These are phyloP conservation scores for Penicillium riverlandense DNA, from an alignment of 495 filamentous ascomycete genomes.

Conservation along the genomic window DNA sequence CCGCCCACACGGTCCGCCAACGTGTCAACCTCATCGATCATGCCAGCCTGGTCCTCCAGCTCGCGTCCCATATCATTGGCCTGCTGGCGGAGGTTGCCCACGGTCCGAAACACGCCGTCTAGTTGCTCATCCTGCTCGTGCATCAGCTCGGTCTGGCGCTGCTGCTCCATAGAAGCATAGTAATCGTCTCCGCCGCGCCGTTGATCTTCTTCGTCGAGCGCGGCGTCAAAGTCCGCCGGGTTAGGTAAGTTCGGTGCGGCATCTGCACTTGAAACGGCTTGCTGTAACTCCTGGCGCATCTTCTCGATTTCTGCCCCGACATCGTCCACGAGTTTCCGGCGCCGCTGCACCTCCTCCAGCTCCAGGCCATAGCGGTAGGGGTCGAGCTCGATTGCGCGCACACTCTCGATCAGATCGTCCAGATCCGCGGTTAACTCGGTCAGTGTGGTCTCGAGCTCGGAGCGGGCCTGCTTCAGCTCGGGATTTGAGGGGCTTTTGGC, in stretches of 20 bases:
- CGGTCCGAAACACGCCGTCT: slow-evolving; percentile 86
- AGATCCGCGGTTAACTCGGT: slow-evolving; percentile 77
- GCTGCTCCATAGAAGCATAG: slow-evolving; percentile 83
- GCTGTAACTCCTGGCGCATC: slow-evolving; percentile 75
- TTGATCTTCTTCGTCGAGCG: slow-evolving; percentile 23
- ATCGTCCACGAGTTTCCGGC: slow-evolving; percentile 79
- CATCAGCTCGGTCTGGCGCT: slow-evolving; percentile 87
- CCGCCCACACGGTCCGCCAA: slow-evolving; percentile 82
- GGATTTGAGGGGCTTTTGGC: slow-evolving; percentile 63
- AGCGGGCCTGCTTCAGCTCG: slow-evolving; percentile 75
- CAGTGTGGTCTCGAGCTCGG: slow-evolving; percentile 74
- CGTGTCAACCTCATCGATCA: slow-evolving; percentile 73
- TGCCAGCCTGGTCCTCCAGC: slow-evolving; percentile 82
- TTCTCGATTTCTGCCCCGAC: slow-evolving; percentile 81
- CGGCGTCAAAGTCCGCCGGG: slow-evolving; percentile 59
- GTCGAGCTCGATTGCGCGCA: slow-evolving; percentile 81
- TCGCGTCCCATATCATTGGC: slow-evolving; percentile 93
- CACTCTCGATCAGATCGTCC: slow-evolving; percentile 79
- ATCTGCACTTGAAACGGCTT: slow-evolving; percentile 33
- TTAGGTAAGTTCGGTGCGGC: slow-evolving; percentile 49
- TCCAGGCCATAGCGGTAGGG: slow-evolving; percentile 86
- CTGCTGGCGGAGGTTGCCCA: slow-evolving; percentile 81
- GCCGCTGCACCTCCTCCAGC: slow-evolving; percentile 70
- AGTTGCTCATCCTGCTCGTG: slow-evolving; percentile 89
- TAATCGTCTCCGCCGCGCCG: slow-evolving; percentile 51